Evolutionary conservation across 2,329 filamentous ascomycete species (phyloP).

Genomic region (Cordyceps javanica): DNA sequence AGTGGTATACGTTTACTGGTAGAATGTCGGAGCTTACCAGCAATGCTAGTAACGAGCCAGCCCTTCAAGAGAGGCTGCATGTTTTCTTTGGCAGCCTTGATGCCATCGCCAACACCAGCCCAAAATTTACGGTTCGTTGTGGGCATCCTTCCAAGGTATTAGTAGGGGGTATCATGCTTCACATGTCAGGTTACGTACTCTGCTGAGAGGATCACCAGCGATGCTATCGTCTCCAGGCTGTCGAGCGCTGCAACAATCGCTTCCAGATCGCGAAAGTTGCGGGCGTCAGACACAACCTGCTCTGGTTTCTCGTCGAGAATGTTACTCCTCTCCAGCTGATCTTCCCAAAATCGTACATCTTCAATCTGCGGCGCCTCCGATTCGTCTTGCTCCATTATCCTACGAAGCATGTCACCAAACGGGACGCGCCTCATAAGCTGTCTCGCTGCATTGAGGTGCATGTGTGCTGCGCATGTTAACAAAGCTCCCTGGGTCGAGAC

Average conservation of each 20-base stretch:
- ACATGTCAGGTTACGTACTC: constrained; percentile 38
- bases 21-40: constrained; percentile 40
- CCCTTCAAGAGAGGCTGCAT: constrained; percentile 57
- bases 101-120: constrained; percentile 44
- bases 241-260: constrained; percentile 60
- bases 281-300: constrained; percentile 47
- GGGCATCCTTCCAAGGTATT: constrained; percentile 25
- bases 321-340: constrained; percentile 29
- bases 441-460: constrained; percentile 49
- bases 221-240: constrained; percentile 59
- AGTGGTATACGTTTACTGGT: too few species aligned
- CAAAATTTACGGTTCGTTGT: constrained; percentile 43
- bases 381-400: constrained; percentile 32
- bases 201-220: constrained; percentile 43
- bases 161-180: constrained; percentile 16
- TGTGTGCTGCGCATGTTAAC: constrained; percentile 33
- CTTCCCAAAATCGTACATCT: constrained; percentile 34
- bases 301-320: constrained; percentile 32
- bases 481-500: not conserved
- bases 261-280: constrained; percentile 64
- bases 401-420: constrained; percentile 42
- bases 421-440: constrained; percentile 45
- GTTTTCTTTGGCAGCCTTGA: constrained; percentile 48
- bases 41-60: constrained; percentile 53
- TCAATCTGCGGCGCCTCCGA: constrained; percentile 29